These are phyloP conservation scores for Chaetoceros muelleri DNA, from an alignment of 108 stramenopile genomes.

Conservation along the genomic window DNA sequence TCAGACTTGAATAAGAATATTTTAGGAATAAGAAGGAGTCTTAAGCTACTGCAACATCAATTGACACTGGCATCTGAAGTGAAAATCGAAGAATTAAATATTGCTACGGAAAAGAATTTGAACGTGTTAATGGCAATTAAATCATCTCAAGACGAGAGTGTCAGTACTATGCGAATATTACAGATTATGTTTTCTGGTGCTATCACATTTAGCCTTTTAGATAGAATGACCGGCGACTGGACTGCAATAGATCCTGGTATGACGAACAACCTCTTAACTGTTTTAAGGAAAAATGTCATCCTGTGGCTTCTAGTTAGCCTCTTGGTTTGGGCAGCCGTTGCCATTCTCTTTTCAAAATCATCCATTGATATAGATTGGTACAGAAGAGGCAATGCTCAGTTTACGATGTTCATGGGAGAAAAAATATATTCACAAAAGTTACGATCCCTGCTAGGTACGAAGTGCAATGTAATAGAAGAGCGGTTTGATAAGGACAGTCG, in stretches of 20 bases:
- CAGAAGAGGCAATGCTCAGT: background rate
- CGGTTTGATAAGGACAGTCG: background rate
- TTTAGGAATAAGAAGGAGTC: background rate
- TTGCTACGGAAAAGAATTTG: background rate
- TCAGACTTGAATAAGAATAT: background rate
- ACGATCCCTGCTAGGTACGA: background rate
- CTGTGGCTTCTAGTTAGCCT: background rate
- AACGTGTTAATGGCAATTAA: background rate
- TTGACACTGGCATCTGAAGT: background rate
- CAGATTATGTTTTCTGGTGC: background rate
- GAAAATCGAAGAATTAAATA: background rate
- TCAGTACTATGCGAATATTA: background rate
- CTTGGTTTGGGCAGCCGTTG: background rate
- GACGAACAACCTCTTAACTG: background rate
- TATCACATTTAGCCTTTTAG: background rate
- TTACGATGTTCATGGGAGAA: background rate
- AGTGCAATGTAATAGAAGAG: background rate
- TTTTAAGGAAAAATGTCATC: background rate
- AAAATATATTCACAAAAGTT: background rate
- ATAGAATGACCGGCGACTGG: background rate
- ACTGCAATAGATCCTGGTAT: background rate
- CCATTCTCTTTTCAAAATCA: background rate
- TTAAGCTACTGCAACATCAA: background rate
- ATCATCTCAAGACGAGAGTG: background rate
- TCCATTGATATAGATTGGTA: background rate